Evolutionary conservation across 352 stramenopile species (phyloP), one percentile per base, ranked within the genome.

Genomic region (Globisporangium cederbergense): DNA sequence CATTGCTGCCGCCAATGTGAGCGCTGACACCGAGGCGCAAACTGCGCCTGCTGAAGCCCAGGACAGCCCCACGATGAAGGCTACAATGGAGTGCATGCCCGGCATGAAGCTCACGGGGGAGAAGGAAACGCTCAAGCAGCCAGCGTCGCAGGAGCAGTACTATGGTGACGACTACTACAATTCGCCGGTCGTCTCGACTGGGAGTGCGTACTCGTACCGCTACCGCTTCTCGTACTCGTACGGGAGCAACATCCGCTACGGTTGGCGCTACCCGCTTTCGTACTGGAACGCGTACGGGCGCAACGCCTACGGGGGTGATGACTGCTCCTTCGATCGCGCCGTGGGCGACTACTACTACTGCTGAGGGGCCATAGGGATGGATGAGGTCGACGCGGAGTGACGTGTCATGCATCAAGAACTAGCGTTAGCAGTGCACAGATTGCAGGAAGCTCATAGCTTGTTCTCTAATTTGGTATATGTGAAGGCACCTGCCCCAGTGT

Each of bases 211-310:
- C 28, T 40, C 25, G 14, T 59, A 59, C 47, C 55, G 62, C 25
- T 50, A 28, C 28, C 32, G 22, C 16, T 68, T 64, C n/a, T 45
- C 25, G 4, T 64, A 68, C 40, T 42, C 55, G 8, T 64, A 64
- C 38, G 22, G 40, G 8, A 49, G 45, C 38, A 36, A 20, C n/a
- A 40, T 47, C 5, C 62, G 34, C 54, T 64, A 60, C 25, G 63
- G 63, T 7, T 64, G 55, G 63, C 63, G 71, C 59, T 75, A 78
- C 62, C 71, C 71, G 9, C 32, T 78, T 36, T n/a, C 32, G 36
- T 78, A 73, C 68, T 75, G 71, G 71, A 66, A 73, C 58, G 36
- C 52, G 43, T 75, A 70, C 52, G 64, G 66, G 20, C 60, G 25
- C 10, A 32, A 18, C 52, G 52, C 65, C 43, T 75, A 73, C 64